These are phyloP conservation scores for Botrytis galanthina DNA, from an alignment of 2,329 filamentous ascomycete genomes.

Conservation along the genomic window DNA sequence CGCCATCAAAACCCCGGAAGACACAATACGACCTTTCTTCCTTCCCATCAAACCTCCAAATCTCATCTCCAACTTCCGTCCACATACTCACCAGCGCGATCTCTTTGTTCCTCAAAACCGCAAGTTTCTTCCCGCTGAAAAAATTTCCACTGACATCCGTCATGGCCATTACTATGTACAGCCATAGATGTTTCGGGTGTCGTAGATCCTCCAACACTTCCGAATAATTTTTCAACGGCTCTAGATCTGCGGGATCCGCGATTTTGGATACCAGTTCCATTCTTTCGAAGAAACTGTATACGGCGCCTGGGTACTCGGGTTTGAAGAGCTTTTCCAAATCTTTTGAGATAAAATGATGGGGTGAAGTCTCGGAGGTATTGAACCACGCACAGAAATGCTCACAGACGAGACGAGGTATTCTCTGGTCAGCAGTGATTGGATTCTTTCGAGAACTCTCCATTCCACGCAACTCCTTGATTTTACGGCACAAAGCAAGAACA, in stretches of 20 bases:
- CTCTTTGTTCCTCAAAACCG: fast-evolving
- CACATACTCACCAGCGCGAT: neutral
- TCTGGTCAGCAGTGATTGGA: too few relatives aligned
- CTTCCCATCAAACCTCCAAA: neutral
- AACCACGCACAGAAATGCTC: neutral
- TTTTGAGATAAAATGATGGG: neutral
- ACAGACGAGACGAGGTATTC: too few relatives aligned
- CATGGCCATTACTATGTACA: neutral
- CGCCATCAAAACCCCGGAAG: fast-evolving
- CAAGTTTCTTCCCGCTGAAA: neutral
- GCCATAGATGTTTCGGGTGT: neutral
- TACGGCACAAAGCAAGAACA: neutral
- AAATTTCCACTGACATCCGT: neutral
- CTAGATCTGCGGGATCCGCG: neutral
- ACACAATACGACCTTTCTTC: neutral
- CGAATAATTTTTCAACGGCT: fast-evolving
- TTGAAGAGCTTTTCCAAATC: too few relatives aligned
- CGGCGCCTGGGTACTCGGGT: fast-evolving
- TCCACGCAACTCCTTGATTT: neutral
- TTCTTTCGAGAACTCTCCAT: too few relatives aligned
- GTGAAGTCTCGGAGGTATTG: neutral
- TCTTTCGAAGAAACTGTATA: fast-evolving
- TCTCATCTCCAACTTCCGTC: neutral
- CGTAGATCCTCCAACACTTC: fast-evolving
- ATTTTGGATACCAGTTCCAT: too few relatives aligned